Evolutionary conservation across 805 yeast genomes (phyloP).

Genomic region (Zygosaccharomyces bisporus): DNA sequence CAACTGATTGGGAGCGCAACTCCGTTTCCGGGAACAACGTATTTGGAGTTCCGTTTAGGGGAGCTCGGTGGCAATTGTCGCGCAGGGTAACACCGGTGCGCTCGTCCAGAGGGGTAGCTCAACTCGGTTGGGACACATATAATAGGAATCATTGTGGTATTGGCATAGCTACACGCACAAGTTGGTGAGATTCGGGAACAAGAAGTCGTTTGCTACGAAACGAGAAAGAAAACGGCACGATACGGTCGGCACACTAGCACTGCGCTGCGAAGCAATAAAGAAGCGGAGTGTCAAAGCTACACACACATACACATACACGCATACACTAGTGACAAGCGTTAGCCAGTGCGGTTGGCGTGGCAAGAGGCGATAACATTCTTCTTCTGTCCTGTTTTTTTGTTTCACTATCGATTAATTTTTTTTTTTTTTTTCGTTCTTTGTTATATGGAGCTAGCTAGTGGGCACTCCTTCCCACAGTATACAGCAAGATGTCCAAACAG

Average conservation of each 20-base stretch:
- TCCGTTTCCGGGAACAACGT: neutral
- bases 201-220: constrained; percentile 5
- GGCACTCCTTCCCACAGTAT: neutral
- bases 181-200: neutral
- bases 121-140: neutral
- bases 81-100: neutral
- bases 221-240: neutral
- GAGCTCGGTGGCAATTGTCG: neutral
- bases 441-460: neutral
- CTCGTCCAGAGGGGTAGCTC: neutral
- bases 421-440: no score
- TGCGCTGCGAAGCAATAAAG: neutral
- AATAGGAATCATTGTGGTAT: neutral
- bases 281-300: neutral
- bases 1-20: neutral
- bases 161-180: neutral
- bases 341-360: no score
- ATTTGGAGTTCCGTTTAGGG: neutral
- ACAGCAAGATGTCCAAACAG: constrained; percentile 33
- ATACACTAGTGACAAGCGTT: neutral
- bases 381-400: no score
- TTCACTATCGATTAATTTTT: no score
- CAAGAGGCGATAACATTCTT: no score
- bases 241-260: no score
- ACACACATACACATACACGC: neutral